Evolutionary conservation across 179 eudicot species (phyloP), one percentile per base, ranked within the genome.

Genomic region (Vitellaria paradoxa): DNA sequence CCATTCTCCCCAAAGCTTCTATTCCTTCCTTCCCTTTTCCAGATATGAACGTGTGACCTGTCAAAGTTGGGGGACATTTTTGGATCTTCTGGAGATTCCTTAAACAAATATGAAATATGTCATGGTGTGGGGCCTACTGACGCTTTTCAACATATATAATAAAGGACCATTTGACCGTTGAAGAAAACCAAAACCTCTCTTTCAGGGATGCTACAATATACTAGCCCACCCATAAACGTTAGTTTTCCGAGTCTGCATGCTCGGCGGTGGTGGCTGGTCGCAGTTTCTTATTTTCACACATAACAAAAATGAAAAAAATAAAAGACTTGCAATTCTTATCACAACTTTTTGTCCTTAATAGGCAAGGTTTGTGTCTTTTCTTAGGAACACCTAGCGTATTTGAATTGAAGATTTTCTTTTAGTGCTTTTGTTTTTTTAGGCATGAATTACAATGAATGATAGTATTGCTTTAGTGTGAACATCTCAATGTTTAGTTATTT

Each of bases 1-100:
- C 88, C 88, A 78, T 90, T 83, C 83, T 74, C 77, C 56, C 79
- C 65, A 84, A 81, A 85, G 84, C 85, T 90, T 88, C 90, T 87
- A 87, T 90, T 87, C 82, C 89, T 70, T 88, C 52, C 24, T 65
- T 74, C 74, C 66, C 76, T 69, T 77, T 77, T 67, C 21, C 47
- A 76, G 45, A 42, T 79, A 79, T 75, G 73, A 70, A 65, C 66
- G 73, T 17, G 63, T 79, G 82, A 82, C 77, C 76, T 78, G 71
- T 74, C 75, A 77, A 63, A 62, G 68, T 62, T 17, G 46, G 62
- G 6, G 50, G 23, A 3, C 56, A 42, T 21, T 17, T 68, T 70
- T 56, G 46, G 61, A 73, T 49, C 30, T 70, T 68, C 23, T 75
- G 20, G 57, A 76, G 82, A 82, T 85, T 82, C 65, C 18, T 79